Base-by-base conservation (phyloP, 1,284 basidiomycete species). In the Fomitiporia mediterranea region DNA sequence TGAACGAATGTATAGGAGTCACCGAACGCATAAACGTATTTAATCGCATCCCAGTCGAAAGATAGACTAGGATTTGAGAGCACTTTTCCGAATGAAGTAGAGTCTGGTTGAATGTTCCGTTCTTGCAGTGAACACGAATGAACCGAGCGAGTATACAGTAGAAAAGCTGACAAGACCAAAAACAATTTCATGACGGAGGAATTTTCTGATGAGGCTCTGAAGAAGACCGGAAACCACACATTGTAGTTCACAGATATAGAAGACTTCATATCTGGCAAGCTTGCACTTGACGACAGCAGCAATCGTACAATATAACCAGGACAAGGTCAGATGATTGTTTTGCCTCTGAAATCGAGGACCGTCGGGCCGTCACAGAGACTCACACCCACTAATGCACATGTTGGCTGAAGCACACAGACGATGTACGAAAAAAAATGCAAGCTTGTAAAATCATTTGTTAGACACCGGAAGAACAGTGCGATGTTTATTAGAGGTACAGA, bases 1-100 rank as follows among this genome's bases (percentile, higher is more conserved):
- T 78, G 74, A 0, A 82, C 77, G 57, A 80, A 82, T 0, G 79
- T 74, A 60, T 82, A 82, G 2, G 78, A 80, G 60, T 81, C 79
- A 3, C 79, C 79, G 57, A 80, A 81, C 2, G 76, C 76, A 61
- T 77, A 77, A 30, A 80, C 66, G 51, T 74, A 74, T 63, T 70
- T 67, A 11, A 73, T 71, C 8, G 62, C 59, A 35, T 70, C 63
- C 75, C 77, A 78, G 59, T 71, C 59, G 60, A 78, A 74, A 6
- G 34, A 39, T 19, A 23, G 23, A n/a, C 32, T 59, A n/a, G 51
- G 34, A 6, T 37, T 48, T 28, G 56, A 57, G 46, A 57, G 47
- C 15, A 53, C 51, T 19, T 21, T 28, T 21, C 56, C 56, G 23
- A 57, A 57, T 3, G 13, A 46, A 30, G 53, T 28, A 19, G 13